These are phyloP conservation scores for Linnemannia hyalina DNA, from an alignment of 192 early-diverging fungal genomes.

Conservation along the genomic window DNA sequence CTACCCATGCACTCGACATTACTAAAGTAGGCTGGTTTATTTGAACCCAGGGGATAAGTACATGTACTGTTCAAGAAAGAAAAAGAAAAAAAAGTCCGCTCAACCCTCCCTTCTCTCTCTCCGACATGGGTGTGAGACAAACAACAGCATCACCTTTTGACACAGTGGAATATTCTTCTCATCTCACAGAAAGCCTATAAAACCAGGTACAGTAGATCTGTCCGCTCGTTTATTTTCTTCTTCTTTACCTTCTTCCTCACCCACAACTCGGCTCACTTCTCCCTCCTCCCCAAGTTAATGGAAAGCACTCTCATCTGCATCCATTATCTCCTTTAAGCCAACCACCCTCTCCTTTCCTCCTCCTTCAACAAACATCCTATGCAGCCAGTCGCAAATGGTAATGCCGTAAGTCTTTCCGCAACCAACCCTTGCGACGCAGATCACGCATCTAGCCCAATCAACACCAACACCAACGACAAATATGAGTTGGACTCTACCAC, in stretches of 20 bases:
- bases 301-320: conserved; percentile 9
- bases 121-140: conserved; percentile 6
- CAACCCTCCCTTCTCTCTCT: neutral
- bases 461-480: neutral
- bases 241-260: neutral
- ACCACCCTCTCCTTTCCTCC: neutral
- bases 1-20: too few species aligned
- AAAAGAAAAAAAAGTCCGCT: conserved; percentile 6
- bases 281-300: conserved; percentile 13
- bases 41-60: too few species aligned
- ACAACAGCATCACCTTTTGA: neutral
- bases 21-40: too few species aligned
- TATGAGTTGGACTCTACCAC: neutral
- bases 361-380: conserved; percentile 10
- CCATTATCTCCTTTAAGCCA: conserved; percentile 4
- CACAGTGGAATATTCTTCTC: neutral
- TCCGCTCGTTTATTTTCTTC: neutral
- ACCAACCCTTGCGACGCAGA: conserved; percentile 46
- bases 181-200: neutral
- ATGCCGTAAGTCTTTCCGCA: conserved; percentile 55
- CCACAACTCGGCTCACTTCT: neutral
- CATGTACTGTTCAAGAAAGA: neutral
- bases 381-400: conserved; percentile 39
- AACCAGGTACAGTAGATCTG: neutral
- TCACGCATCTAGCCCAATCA: conserved; percentile 13